Evolutionary conservation across 2,329 filamentous ascomycete genomes (phyloP), one percentile per base, ranked within the genome.

Genomic region (Colletotrichum sp.): DNA sequence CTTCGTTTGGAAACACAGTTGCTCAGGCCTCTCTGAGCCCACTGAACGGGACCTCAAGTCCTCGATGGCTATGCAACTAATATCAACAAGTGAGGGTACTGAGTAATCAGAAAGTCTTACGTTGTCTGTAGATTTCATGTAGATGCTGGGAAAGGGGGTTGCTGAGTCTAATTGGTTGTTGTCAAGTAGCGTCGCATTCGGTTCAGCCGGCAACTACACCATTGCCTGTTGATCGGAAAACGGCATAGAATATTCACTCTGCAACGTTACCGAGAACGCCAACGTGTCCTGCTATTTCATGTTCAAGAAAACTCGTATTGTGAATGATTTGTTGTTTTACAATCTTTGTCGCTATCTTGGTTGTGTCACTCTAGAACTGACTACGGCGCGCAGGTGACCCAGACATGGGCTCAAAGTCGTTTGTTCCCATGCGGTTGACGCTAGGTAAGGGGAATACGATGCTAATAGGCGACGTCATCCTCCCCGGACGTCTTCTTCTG

Each of bases 391-490:
- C 1, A 15, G 26, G 78, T 18, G 70, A 75, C 8, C 44, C 69
- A 15, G 69, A 72, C 32, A 72, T n/a, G 24, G 69, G 73, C 44
- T 75, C 73, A 3, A 72, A 72, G n/a, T 75, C 73, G 13, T 68
- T 73, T 12, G 73, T 68, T 13, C 73, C 6, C 36, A 22, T 4
- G n/a, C 39, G 26, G 12, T 79, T 16, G 13, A 72, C 30, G 68
- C 74, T 79, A 6, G 73, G 73, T 16, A 75, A 24, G 8, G 73
- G 73, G 16, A 75, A 75, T 13, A 75, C 73, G 6, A 75, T 32
- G 24, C 73, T 75, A n/a, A 75, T 75, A 7, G 73, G 73, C n/a
- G 73, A 75, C n/a, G 28, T 59, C 57, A 75, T 73, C n/a, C 73
- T 59, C 4, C 44, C 73, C 13, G 64, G 39, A 8, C 73, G 55